These are phyloP conservation scores for Talaromyces stipitatus DNA, from an alignment of 495 filamentous ascomycete species.

Conservation along the genomic window DNA sequence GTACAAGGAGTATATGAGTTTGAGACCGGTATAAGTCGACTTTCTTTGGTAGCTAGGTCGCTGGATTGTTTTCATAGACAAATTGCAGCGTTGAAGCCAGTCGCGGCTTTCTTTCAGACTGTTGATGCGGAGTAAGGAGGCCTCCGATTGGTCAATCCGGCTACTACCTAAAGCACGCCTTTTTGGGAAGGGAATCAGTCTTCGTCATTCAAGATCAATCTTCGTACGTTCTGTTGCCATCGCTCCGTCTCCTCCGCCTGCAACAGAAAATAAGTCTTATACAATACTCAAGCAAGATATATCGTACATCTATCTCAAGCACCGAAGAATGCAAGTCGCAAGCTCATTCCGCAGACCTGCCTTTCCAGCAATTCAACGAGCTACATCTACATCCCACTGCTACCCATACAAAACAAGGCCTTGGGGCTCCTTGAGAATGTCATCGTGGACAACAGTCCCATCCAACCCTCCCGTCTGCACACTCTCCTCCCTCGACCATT, in stretches of 20 bases:
- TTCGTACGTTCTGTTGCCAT: background rate
- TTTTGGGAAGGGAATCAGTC: background rate
- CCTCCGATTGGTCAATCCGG: background rate
- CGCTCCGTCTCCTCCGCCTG: too few relatives aligned
- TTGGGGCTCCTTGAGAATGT: background rate
- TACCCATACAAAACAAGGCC: background rate
- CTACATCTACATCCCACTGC: background rate
- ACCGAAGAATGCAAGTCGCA: background rate
- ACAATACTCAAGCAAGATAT: background rate
- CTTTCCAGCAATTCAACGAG: background rate
- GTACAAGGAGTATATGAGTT: too few relatives aligned
- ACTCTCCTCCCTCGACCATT: constrained; percentile 36
- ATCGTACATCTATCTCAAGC: background rate
- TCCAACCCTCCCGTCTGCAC: constrained; percentile 4
- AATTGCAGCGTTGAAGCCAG: too few relatives aligned
- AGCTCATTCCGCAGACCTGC: background rate
- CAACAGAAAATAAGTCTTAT: background rate
- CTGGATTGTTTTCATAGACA: too few relatives aligned
- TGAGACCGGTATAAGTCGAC: too few relatives aligned
- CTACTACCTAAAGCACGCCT: background rate
- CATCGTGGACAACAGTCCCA: background rate
- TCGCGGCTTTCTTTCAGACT: too few relatives aligned
- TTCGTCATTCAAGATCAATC: background rate
- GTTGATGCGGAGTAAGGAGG: background rate
- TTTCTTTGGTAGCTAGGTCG: too few relatives aligned